Base-by-base conservation (phyloP, 441 rosid species). In the Bocquillonia castaneifolia region DNA sequence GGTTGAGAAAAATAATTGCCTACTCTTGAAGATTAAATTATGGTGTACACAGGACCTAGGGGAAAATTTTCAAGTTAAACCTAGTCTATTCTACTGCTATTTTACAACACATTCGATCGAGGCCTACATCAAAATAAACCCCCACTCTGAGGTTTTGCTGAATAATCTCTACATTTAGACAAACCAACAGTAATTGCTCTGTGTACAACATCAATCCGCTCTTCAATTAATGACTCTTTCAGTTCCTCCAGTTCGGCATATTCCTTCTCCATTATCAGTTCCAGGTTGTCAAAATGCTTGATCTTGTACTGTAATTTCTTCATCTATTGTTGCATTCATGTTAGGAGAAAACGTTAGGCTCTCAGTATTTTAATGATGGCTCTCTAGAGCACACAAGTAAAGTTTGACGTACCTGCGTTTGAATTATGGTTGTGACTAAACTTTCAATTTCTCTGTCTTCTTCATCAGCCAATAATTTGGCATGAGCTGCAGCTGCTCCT, bases 401-500 rank as follows among this genome's bases (percentile, higher is more conserved):
- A 28, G 22, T n/a, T 61, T 18, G 50, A 72, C 77, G 58, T 67
- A 89, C 97, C 90, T 91, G 97, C 40, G 93, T 74, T 45, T 89
- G 90, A 61, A 88, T 71, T 72, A 93, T 67, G 25, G 67, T 81
- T 26, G 93, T 88, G 64, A 79, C 81, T 74, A 89, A 69, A 50
- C 78, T 76, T 71, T 86, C 89, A 72, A 85, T 87, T 74, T 91
- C 93, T 72, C 75, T 76, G 57, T 87, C 96, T 82, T 93, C 99
- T 73, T 86, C 89, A 71, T 78, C 89, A 22, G 87, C 99, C 86
- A 91, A 79, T 66, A 85, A 51, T 76, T 89, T 93, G 15, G 95
- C 96, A 57, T 76, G 85, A 77, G 92, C 91, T 68, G 93, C 92
- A 53, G 85, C 88, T 5, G 90, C 84, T 75, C 96, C 97, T 37